Evolutionary conservation across 208 protist genomes (phyloP).

Genomic region (Leishmania tarentolae): DNA sequence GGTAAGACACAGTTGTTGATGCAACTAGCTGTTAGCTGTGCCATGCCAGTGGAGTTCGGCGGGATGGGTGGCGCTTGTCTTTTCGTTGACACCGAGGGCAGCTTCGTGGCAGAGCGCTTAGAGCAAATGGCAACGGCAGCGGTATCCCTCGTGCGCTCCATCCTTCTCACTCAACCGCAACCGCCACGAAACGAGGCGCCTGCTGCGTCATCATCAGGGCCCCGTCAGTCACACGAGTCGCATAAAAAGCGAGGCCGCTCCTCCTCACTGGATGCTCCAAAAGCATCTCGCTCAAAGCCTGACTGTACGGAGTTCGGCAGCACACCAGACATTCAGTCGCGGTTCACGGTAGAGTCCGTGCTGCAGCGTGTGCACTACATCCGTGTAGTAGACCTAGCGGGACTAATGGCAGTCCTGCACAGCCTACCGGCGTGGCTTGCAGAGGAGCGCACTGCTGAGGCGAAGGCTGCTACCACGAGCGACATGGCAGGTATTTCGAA

Average conservation of each 20-base stretch:
- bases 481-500: neutral
- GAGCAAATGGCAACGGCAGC: constrained; percentile 74
- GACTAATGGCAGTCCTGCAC: constrained; percentile 68
- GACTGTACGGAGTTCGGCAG: neutral
- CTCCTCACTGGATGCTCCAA: neutral
- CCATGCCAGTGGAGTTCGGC: constrained; percentile 68
- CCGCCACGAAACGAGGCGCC: neutral
- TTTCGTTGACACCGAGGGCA: constrained; percentile 94
- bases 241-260: neutral
- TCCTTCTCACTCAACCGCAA: neutral
- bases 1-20: constrained; percentile 93
- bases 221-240: neutral
- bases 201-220: neutral
- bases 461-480: neutral
- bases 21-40: constrained; percentile 84
- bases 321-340: neutral
- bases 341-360: constrained; percentile 52
- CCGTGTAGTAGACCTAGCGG: constrained; percentile 58
- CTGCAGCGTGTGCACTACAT: constrained; percentile 70
- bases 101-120: constrained; percentile 77
- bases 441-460: neutral
- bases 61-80: constrained; percentile 70
- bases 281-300: too few species aligned
- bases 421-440: constrained; percentile 21
- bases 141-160: constrained; percentile 35